Percentiles rank a stretch among this genome's conserved stretches.
These are phyloP conservation scores for Neurospora cerealis DNA, from an alignment of 495 filamentous ascomycete species.

Conservation along the genomic window DNA sequence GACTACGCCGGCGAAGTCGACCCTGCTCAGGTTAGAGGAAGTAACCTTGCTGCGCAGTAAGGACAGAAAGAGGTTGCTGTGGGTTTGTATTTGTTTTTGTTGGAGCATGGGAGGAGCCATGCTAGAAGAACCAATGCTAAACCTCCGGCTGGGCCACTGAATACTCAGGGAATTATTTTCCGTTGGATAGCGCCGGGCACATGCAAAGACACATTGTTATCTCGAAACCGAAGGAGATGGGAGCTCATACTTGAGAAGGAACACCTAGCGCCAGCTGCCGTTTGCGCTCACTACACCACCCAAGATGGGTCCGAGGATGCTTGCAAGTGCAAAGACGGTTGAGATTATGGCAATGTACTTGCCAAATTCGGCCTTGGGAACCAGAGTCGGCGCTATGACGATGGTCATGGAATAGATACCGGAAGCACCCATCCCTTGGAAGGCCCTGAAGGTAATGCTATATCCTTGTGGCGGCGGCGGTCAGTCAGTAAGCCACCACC, in stretches of 20 bases:
- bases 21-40: constrained; percentile 1
- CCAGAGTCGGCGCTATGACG: constrained; percentile 37
- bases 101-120: neutral
- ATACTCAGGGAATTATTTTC: neutral
- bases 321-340: constrained; percentile 34
- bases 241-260: constrained; percentile 26
- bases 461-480: neutral
- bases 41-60: neutral
- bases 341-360: constrained; percentile 38
- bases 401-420: constrained; percentile 44
- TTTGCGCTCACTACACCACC: constrained; percentile 31
- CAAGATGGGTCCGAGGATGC: constrained; percentile 32
- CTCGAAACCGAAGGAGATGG: neutral
- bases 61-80: neutral
- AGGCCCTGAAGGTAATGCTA: constrained; percentile 43
- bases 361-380: constrained; percentile 34
- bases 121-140: constrained; percentile 15
- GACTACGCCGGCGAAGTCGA: constrained; percentile 17
- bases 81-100: neutral
- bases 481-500: neutral
- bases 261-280: constrained; percentile 31
- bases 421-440: constrained; percentile 46
- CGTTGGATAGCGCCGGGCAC: neutral
- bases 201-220: neutral
- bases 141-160: constrained; percentile 21